A percentile compares a stretch with the other conserved stretches of the same genome.
Evolutionary conservation across 2,329 filamentous ascomycete genomes (phyloP).

Genomic region (Chrysoporthe austroafricana): DNA sequence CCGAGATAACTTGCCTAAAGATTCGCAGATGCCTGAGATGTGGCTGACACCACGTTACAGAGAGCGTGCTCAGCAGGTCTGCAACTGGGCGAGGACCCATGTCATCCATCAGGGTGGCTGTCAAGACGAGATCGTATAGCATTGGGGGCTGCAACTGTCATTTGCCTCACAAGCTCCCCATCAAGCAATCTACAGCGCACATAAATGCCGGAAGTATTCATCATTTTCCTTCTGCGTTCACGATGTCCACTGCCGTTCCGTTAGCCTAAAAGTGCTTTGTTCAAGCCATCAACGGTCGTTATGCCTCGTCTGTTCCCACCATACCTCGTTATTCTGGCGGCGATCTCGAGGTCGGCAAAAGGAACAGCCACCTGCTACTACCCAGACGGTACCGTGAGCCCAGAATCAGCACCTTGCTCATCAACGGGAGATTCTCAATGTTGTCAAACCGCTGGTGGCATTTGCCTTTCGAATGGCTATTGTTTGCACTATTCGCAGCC

Average conservation of each 20-base stretch:
- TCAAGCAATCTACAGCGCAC: neutral
- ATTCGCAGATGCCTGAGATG: neutral
- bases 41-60: neutral
- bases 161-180: neutral
- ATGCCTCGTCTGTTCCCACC: neutral
- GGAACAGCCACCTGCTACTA: constrained; percentile 5
- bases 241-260: neutral
- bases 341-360: neutral
- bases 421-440: constrained; percentile 14
- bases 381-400: neutral
- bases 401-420: neutral
- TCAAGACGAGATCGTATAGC: neutral
- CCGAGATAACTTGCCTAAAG: neutral
- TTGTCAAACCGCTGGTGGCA: neutral
- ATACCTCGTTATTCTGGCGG: neutral
- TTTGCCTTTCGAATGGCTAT: constrained; percentile 19
- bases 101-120: neutral
- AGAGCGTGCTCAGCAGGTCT: neutral
- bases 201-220: neutral
- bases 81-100: neutral
- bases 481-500: constrained; percentile 19
- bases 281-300: neutral
- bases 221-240: neutral
- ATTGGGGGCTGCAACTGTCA: neutral
- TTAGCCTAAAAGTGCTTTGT: neutral